These are phyloP conservation scores for Colletotrichum echinochloae DNA, from an alignment of 2,329 filamentous ascomycete species.

Conservation along the genomic window DNA sequence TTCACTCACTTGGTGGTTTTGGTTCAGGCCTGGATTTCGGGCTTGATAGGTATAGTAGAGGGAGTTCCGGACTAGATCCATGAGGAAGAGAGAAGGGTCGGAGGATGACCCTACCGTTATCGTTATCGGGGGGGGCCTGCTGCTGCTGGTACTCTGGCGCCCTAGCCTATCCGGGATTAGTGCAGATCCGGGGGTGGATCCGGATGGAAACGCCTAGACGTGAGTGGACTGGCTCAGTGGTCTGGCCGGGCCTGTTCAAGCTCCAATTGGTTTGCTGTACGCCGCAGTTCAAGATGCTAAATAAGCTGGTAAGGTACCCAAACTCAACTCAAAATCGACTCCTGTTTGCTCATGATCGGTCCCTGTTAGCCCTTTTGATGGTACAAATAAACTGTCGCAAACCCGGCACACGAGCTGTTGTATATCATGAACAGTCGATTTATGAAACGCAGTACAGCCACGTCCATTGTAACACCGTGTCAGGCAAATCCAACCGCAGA, in stretches of 20 bases:
- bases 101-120: conserved; percentile 40
- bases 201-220: conserved; percentile 37
- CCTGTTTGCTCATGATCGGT: neutral
- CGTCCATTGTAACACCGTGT: neutral
- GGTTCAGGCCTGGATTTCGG: conserved; percentile 26
- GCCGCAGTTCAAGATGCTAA: conserved; percentile 2
- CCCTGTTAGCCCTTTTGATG: neutral
- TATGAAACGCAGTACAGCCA: conserved; percentile 27
- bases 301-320: too few relatives aligned
- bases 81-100: conserved; percentile 38
- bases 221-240: conserved; percentile 15
- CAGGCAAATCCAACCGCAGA: neutral
- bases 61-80: conserved; percentile 26
- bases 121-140: conserved; percentile 30
- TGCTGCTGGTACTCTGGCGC: too few relatives aligned
- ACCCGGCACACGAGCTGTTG: neutral
- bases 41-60: conserved; percentile 18
- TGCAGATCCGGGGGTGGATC: conserved; percentile 41
- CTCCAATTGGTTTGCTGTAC: conserved; percentile 25
- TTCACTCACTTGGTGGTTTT: conserved; percentile 5
- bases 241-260: conserved; percentile 26
- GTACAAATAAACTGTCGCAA: neutral
- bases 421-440: conserved; percentile 14
- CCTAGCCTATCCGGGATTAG: conserved; percentile 20
- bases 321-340: neutral